Percentiles rank a stretch among this genome's conserved stretches.
These are phyloP conservation scores for Silene coronaria DNA, from an alignment of 179 eudicot genomes.

Conservation along the genomic window DNA sequence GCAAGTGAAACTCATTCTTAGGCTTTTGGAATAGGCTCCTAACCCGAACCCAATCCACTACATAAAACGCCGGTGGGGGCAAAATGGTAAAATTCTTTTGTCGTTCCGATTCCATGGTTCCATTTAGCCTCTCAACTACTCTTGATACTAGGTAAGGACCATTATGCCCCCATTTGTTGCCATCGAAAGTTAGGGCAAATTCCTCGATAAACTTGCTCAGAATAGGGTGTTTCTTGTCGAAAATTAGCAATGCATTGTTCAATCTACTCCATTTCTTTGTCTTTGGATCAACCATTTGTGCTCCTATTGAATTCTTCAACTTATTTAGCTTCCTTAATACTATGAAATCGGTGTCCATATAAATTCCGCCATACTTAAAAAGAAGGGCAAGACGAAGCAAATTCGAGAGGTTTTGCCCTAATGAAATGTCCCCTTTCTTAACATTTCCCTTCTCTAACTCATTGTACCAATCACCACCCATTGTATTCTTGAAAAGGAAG, in stretches of 20 bases:
- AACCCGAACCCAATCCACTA: conserved; percentile 58
- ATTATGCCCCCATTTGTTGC: conserved; percentile 92
- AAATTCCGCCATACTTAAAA: conserved; percentile 78
- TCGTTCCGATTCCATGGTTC: conserved; percentile 11
- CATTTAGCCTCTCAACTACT: conserved; percentile 49
- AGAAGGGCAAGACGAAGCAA: conserved; percentile 65
- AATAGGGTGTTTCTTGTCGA: conserved; percentile 69
- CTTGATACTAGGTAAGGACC: conserved; percentile 92
- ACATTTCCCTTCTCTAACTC: conserved; percentile 46
- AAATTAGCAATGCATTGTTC: conserved; percentile 81
- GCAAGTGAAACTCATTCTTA: conserved; percentile 29
- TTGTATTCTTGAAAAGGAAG: conserved; percentile 64
- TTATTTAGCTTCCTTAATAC: conserved; percentile 43
- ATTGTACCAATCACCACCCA: conserved; percentile 54
- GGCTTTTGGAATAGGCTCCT: conserved; percentile 45
- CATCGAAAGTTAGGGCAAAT: conserved; percentile 73
- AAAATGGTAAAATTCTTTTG: conserved; percentile 35
- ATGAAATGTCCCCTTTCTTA: conserved; percentile 51
- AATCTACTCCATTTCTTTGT: conserved; percentile 64
- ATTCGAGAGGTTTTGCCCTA: conserved; percentile 87
- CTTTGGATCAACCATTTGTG: conserved; percentile 50
- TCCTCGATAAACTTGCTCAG: conserved; percentile 64
- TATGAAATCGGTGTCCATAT: conserved; percentile 80
- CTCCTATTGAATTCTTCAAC: conserved; percentile 61
- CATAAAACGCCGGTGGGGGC: conserved; percentile 66